Evolutionary conservation across 2,329 filamentous ascomycete genomes (phyloP).

Genomic region (Colletotrichum siamense): DNA sequence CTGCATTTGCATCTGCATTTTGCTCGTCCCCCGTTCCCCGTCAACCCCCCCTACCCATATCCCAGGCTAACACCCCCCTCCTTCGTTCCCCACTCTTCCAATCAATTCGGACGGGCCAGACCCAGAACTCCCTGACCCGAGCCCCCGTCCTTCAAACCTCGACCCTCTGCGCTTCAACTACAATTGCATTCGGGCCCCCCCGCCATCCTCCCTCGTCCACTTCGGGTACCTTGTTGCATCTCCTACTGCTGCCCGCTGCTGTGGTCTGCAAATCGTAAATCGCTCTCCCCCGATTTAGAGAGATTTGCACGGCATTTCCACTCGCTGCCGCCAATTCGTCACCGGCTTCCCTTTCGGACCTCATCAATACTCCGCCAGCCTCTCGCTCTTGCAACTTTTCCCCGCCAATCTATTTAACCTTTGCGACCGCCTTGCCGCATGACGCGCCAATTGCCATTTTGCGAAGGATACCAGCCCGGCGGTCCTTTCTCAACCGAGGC

Average conservation of each 20-base stretch:
- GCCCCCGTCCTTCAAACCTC: constrained; percentile 17
- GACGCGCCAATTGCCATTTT: constrained; percentile 7
- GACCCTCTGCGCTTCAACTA: constrained; percentile 19
- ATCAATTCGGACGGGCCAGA: constrained; percentile 22
- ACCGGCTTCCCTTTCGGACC: background rate
- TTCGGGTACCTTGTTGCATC: constrained; percentile 17
- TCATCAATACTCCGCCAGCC: background rate
- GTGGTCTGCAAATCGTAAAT: background rate
- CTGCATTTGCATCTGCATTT: constrained; percentile 9
- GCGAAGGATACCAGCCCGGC: background rate
- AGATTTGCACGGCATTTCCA: constrained; percentile 11
- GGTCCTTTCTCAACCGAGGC: background rate
- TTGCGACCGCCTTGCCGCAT: constrained; percentile 13
- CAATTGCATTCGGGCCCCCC: constrained; percentile 20
- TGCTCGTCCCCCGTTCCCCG: constrained; percentile 16
- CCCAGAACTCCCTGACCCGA: constrained; percentile 15
- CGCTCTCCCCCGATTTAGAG: constrained; percentile 11
- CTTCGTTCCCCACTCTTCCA: constrained; percentile 17
- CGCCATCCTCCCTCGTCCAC: constrained; percentile 15
- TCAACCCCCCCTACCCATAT: background rate
- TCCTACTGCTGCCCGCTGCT: background rate
- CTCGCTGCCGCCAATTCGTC: background rate
- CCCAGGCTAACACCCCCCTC: background rate
- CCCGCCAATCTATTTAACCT: constrained; percentile 8
- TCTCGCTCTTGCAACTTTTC: background rate